These are phyloP conservation scores for Marchantia paleacea DNA, from an alignment of 225 moss, liverwort and hornwort genomes.

Conservation along the genomic window DNA sequence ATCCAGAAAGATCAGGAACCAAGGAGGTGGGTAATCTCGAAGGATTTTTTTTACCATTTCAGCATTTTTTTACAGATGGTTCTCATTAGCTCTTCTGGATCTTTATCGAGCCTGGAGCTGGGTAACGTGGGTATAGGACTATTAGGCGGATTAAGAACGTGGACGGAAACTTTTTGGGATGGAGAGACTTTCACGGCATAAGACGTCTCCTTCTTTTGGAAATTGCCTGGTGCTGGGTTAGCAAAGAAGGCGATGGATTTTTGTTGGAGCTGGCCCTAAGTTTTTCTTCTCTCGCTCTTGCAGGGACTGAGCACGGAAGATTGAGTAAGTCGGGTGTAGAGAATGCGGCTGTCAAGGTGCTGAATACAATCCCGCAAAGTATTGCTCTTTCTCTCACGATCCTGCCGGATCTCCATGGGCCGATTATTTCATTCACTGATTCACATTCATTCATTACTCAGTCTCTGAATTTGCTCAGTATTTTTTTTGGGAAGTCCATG, in stretches of 20 bases:
- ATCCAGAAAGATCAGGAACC: too few species aligned
- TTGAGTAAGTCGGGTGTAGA: constrained; percentile 1
- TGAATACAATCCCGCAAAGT: constrained; percentile 22
- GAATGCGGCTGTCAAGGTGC: constrained; percentile 33
- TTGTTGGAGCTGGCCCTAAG: neutral
- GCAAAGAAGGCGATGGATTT: neutral
- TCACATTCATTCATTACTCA: neutral
- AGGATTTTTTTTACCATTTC: too few species aligned
- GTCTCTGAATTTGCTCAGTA: neutral
- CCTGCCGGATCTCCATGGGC: neutral
- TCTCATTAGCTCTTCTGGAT: too few species aligned
- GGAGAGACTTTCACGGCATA: neutral
- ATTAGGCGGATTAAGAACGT: neutral
- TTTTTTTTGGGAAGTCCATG: too few species aligned
- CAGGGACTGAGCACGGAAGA: constrained; percentile 31
- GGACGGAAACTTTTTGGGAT: neutral
- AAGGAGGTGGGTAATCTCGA: too few species aligned
- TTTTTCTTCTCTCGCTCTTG: neutral
- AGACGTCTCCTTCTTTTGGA: neutral
- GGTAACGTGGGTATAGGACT: neutral
- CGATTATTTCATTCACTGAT: neutral
- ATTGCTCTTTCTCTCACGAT: constrained; percentile 4
- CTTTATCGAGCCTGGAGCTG: neutral
- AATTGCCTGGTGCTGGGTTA: too few species aligned
- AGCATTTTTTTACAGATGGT: too few species aligned